Conservation (phyloP, 148 eudicot species). For the Spergularia marina region DNA sequence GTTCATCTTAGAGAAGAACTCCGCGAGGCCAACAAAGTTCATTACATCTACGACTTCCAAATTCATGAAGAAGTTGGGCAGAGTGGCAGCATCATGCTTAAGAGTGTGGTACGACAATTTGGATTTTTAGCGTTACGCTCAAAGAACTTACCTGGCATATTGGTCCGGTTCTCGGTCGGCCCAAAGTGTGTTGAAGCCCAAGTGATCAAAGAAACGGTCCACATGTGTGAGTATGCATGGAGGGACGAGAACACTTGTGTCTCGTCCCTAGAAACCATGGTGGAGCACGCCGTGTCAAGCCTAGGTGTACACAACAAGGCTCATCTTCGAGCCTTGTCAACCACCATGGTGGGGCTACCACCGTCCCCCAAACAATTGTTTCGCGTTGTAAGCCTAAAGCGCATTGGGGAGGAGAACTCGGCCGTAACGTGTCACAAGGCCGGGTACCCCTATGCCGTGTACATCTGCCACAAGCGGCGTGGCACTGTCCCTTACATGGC, state of each 20-base stretch:
- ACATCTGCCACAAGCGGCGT: neutral
- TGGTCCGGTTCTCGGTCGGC: neutral
- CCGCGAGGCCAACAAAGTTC: neutral
- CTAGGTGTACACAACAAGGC: neutral
- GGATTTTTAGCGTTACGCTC: neutral
- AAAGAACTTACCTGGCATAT: neutral
- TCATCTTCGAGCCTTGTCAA: neutral
- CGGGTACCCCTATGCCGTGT: neutral
- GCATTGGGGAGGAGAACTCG: neutral
- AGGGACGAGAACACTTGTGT: neutral
- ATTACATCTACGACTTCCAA: neutral
- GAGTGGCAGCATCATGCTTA: neutral
- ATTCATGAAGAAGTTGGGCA: neutral
- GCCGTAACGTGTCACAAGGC: neutral
- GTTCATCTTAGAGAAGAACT: conserved; percentile 1
- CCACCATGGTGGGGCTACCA: neutral
- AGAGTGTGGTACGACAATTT: neutral
- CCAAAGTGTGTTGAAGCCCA: neutral
- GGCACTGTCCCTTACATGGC: neutral
- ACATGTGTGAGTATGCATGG: neutral
- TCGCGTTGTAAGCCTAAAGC: neutral
- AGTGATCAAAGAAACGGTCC: neutral
- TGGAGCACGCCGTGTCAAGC: neutral
- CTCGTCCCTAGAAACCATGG: neutral
- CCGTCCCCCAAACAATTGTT: neutral